Evolutionary conservation across 208 protist genomes (phyloP), one percentile per base, ranked within the genome.

Genomic region (Trypanosomatidae sp.): DNA sequence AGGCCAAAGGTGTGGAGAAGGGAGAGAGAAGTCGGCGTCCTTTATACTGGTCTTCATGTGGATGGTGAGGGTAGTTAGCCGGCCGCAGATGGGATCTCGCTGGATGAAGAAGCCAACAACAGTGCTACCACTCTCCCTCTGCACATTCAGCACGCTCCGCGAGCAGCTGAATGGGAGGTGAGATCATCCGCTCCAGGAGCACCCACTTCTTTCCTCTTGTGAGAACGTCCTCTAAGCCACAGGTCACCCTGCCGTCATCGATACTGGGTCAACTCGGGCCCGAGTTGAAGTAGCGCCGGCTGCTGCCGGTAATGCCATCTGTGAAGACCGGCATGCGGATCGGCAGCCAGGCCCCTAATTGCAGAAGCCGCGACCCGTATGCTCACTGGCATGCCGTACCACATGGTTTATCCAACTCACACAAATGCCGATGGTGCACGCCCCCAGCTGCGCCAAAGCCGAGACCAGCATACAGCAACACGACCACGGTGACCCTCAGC

Each of bases 261-360:
- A 83, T 85, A 60, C 72, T 65, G 2, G 73, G 71, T 6, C 72
- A 43, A 15, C 28, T 39, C 47, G 77, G 50, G 1, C 80, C 74
- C 22, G 71, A 36, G 15, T 28, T 10, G 15, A 69, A 84, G 77
- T 82, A 92, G 77, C 87, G 85, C 53, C 55, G 69, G 49, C 55
- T 67, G 44, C n/a, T n/a, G 65, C 85, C 50, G 15, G 73, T n/a
- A 43, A 92, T 50, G 59, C 88, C 85, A 4, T 73, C 30, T 12
- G n/a, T 66, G 47, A 83, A 88, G n/a, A 81, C 60, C n/a, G 52
- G n/a, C 53, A 92, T 92, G 76, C 84, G 80, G 53, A 92, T 83
- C 12, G 79, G 74, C 66, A 62, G 47, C 76, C 75, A 91, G 33
- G 56, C 17, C 25, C n/a, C 71, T 10, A 5, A 12, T 66, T 44